Conservation (phyloP, 2,329 filamentous ascomycete species). For the Talaromyces sp. region DNA sequence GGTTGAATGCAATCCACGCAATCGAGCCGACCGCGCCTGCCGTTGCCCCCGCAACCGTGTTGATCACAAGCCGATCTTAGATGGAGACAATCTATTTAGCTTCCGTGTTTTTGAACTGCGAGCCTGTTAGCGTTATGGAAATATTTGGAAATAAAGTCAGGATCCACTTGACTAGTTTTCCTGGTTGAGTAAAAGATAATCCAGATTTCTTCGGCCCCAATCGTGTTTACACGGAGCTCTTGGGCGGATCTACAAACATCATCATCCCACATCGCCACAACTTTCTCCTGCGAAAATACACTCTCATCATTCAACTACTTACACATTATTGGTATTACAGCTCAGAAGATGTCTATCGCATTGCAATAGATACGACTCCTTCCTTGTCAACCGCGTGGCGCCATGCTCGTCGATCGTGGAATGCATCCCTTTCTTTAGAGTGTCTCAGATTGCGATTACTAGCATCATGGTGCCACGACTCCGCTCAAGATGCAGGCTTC, state of each 20-base stretch:
- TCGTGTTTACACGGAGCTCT: constrained; percentile 6
- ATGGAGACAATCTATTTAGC: constrained; percentile 14
- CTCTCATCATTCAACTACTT: neutral
- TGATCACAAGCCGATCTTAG: constrained; percentile 18
- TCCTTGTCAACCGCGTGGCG: constrained; percentile 24
- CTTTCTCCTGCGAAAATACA: neutral
- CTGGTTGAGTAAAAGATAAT: neutral
- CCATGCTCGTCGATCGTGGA: constrained; percentile 29
- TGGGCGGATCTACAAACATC: neutral
- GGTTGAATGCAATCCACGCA: neutral
- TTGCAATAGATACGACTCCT: constrained; percentile 2
- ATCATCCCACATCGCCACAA: neutral
- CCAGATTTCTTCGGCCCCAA: constrained; percentile 2
- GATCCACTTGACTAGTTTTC: neutral
- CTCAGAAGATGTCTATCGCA: neutral
- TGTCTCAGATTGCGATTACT: constrained; percentile 27
- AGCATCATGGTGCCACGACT: constrained; percentile 17
- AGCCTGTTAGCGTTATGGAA: neutral
- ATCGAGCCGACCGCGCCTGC: neutral
- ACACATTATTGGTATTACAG: neutral
- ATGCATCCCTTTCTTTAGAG: constrained; percentile 23
- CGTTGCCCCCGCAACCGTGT: constrained; percentile 26
- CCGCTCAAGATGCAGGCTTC: constrained; percentile 15
- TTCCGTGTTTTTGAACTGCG: neutral
- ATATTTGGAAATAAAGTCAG: neutral